Conservation (phyloP, 1,284 basidiomycete genomes). For the Irpex sp. region DNA sequence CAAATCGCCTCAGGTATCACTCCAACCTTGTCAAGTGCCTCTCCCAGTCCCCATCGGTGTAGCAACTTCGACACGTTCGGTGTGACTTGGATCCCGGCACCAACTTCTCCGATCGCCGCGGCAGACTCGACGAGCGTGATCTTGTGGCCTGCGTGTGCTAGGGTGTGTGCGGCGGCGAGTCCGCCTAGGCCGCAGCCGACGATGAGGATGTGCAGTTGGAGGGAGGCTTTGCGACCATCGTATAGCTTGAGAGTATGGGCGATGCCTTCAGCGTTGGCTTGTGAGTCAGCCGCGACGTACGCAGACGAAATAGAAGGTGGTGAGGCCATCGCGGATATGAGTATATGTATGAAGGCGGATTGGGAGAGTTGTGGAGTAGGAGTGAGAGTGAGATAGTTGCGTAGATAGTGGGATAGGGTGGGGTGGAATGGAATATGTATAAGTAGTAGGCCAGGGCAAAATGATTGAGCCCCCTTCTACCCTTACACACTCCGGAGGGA, state of each 20-base stretch:
- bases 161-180: slow-evolving; percentile 40
- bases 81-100: slow-evolving; percentile 49
- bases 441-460: background rate
- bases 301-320: background rate
- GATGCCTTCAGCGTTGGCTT: slow-evolving; percentile 18
- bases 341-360: too few species aligned
- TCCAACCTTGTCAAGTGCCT: slow-evolving; percentile 30
- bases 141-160: slow-evolving; percentile 41
- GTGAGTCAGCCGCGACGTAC: slow-evolving; percentile 12
- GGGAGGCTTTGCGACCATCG: slow-evolving; percentile 28
- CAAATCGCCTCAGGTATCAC: slow-evolving; percentile 40
- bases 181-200: slow-evolving; percentile 48
- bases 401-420: background rate
- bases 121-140: slow-evolving; percentile 44
- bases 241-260: slow-evolving; percentile 20
- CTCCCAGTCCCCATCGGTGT: slow-evolving; percentile 39
- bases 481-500: background rate
- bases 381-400: background rate
- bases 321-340: background rate
- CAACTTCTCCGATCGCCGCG: slow-evolving; percentile 39
- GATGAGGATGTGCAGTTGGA: slow-evolving; percentile 38
- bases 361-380: too few species aligned
- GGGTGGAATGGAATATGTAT: slow-evolving; percentile 2
- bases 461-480: slow-evolving; percentile 1
- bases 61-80: slow-evolving; percentile 42